A percentile compares a stretch with the other conserved stretches of the same genome.
These are phyloP conservation scores for Marchantia polymorpha DNA, from an alignment of 225 moss, liverwort and hornwort species.

Conservation along the genomic window DNA sequence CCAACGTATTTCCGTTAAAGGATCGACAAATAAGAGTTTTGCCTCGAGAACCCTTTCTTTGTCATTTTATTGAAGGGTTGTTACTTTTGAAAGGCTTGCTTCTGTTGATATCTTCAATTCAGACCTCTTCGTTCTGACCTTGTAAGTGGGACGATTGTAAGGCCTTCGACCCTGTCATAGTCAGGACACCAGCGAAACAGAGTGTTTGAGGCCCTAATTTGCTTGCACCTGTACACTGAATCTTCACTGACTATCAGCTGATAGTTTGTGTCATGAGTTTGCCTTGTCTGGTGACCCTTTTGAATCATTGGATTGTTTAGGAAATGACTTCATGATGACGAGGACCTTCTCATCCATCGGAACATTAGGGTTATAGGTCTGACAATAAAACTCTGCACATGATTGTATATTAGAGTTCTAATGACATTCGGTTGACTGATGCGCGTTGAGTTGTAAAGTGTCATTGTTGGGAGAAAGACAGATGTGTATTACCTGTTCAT, in stretches of 20 bases:
- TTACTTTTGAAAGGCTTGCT: background rate
- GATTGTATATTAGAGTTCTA: background rate
- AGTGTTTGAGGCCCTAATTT: background rate
- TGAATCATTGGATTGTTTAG: background rate
- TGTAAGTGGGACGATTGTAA: background rate
- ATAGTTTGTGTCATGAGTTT: background rate
- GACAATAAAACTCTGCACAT: background rate
- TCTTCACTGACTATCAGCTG: background rate
- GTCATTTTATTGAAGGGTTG: background rate
- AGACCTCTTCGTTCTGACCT: background rate
- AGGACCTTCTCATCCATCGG: background rate
- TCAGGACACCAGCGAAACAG: background rate
- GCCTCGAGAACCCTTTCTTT: background rate
- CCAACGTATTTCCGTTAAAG: background rate
- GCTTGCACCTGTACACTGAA: background rate
- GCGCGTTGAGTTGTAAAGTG: constrained; percentile 5
- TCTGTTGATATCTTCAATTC: background rate
- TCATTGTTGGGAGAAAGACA: background rate
- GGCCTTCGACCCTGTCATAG: background rate
- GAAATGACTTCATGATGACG: background rate
- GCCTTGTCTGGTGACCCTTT: background rate
- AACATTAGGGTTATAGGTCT: background rate
- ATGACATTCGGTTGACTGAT: constrained; percentile 1
- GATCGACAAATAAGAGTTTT: background rate
- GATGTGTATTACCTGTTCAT: constrained; percentile 7